Conservation (phyloP, 306 rosid species). For the Echinosophora koreensis region DNA sequence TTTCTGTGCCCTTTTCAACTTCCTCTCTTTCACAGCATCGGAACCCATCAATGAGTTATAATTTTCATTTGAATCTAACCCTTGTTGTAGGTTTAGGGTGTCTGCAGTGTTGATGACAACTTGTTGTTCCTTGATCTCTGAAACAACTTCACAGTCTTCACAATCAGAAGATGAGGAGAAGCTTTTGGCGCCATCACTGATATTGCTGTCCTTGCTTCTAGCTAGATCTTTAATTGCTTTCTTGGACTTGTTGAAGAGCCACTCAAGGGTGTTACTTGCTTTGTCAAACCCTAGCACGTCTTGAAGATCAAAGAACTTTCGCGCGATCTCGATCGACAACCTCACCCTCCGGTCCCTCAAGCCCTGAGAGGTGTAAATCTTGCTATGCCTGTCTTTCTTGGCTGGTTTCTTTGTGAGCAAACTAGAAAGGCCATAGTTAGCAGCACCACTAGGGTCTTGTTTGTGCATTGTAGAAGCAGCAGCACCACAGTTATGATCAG, state of each 20-base stretch:
- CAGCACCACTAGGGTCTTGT: slow-evolving; percentile 19
- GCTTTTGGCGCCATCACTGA: slow-evolving; percentile 28
- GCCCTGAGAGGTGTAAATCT: slow-evolving; percentile 94
- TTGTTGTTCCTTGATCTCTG: slow-evolving; percentile 44
- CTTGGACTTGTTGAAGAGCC: slow-evolving; percentile 83
- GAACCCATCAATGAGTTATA: not conserved
- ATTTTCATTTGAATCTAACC: slow-evolving; percentile 20
- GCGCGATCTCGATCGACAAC: slow-evolving; percentile 78
- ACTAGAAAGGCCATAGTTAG: slow-evolving; percentile 46
- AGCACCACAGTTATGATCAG: slow-evolving; percentile 39
- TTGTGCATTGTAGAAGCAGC: slow-evolving; percentile 37
- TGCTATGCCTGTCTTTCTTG: slow-evolving; percentile 91
- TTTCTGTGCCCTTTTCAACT: slow-evolving; percentile 48
- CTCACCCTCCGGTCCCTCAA: slow-evolving; percentile 90
- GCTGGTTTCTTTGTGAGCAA: slow-evolving; percentile 45
- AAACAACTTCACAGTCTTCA: slow-evolving; percentile 48
- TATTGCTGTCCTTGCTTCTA: slow-evolving; percentile 37
- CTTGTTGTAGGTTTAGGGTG: slow-evolving; percentile 33
- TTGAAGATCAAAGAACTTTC: slow-evolving; percentile 97
- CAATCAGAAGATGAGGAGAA: slow-evolving; percentile 54
- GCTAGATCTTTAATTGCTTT: slow-evolving; percentile 72
- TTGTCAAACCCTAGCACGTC: slow-evolving; percentile 96
- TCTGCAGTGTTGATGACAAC: not conserved
- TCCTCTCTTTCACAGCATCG: slow-evolving; percentile 33
- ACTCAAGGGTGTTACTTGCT: slow-evolving; percentile 94